These are phyloP conservation scores for Aspergillus conjunctus DNA, from an alignment of 495 filamentous ascomycete genomes.

Conservation along the genomic window DNA sequence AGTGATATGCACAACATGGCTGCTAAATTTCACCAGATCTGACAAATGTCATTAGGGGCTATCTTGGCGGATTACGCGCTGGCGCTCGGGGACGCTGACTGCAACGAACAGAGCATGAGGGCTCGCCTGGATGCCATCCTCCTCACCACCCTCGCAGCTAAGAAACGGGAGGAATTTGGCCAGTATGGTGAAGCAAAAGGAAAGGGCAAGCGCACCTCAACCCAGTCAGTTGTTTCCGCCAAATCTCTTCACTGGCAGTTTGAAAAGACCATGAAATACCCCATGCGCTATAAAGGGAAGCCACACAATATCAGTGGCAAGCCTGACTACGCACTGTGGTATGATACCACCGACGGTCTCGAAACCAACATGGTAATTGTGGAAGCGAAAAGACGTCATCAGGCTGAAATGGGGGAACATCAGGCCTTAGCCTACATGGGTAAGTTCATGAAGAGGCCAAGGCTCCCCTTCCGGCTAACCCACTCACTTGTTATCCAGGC, in stretches of 20 bases:
- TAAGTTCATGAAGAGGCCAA: background rate
- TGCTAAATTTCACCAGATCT: background rate
- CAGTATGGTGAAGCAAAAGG: background rate
- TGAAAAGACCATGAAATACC: background rate
- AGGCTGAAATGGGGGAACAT: background rate
- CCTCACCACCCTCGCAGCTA: background rate
- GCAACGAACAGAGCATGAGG: background rate
- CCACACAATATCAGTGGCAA: background rate
- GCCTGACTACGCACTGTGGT: background rate
- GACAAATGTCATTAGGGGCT: background rate
- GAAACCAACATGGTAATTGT: slow-evolving; percentile 8
- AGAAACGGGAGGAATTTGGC: background rate
- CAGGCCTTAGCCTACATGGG: background rate
- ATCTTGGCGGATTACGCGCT: background rate
- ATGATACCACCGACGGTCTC: background rate
- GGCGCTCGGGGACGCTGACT: background rate
- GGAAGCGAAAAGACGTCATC: background rate
- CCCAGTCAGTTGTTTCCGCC: background rate
- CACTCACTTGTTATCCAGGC: background rate
- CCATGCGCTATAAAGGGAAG: background rate
- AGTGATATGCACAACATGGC: background rate
- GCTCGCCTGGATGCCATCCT: slow-evolving; percentile 4
- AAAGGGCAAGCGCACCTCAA: background rate
- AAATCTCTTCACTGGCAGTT: slow-evolving; percentile 3
- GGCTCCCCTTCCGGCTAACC: background rate